These are phyloP conservation scores for Aureobasidium sp. DNA, from an alignment of 2,329 filamentous ascomycete genomes.

Conservation along the genomic window DNA sequence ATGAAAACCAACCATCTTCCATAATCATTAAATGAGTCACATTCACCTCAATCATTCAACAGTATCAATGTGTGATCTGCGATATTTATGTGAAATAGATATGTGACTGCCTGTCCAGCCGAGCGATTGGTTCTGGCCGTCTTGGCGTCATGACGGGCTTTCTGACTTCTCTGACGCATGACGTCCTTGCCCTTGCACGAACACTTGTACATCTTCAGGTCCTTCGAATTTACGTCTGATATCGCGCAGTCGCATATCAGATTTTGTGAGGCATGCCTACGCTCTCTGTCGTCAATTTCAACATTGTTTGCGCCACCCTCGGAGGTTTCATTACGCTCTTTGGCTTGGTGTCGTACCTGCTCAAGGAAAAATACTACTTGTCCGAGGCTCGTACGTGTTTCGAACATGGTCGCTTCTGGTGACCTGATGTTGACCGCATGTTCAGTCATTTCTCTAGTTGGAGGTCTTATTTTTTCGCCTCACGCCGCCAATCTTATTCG, in stretches of 20 bases:
- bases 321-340: slow-evolving; percentile 89
- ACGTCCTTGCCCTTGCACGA: not conserved
- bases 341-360: slow-evolving; percentile 78
- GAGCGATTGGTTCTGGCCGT: not conserved
- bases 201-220: not conserved
- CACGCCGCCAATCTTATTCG: slow-evolving; percentile 68
- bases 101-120: not conserved
- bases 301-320: slow-evolving; percentile 71
- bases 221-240: not conserved
- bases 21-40: not conserved
- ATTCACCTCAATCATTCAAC: too few species aligned
- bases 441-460: slow-evolving; percentile 73
- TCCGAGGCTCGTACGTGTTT: slow-evolving; percentile 71
- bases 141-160: not conserved
- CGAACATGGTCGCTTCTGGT: not conserved
- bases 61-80: not conserved
- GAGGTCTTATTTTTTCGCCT: slow-evolving; percentile 72
- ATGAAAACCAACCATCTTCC: too few species aligned
- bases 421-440: not conserved
- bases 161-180: not conserved
- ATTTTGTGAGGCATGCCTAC: slow-evolving; percentile 46
- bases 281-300: slow-evolving; percentile 67
- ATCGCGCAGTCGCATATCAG: not conserved
- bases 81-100: not conserved
- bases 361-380: slow-evolving; percentile 85